These are phyloP conservation scores for Penicillium flavigenum DNA, from an alignment of 495 filamentous ascomycete genomes.

Conservation along the genomic window DNA sequence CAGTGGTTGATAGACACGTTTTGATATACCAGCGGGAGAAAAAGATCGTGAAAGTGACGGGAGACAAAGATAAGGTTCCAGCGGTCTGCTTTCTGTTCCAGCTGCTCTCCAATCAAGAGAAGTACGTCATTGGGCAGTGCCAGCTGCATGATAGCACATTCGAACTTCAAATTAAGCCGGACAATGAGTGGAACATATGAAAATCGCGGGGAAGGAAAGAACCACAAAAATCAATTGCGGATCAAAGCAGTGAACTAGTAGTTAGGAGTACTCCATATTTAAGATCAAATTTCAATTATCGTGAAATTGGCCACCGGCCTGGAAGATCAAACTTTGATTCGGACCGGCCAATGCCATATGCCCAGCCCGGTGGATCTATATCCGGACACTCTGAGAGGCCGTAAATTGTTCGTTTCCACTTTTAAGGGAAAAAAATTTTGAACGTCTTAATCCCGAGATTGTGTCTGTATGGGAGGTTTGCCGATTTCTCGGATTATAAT, in stretches of 20 bases:
- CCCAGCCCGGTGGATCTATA: slow-evolving; percentile 1
- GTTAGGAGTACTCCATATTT: neutral
- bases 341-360: slow-evolving; percentile 4
- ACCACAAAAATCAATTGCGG: neutral
- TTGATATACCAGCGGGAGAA: slow-evolving; percentile 30
- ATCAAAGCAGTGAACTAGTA: neutral
- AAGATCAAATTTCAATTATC: neutral
- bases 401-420: neutral
- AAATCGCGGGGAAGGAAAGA: neutral
- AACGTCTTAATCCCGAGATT: no score
- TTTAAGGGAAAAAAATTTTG: neutral
- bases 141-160: neutral
- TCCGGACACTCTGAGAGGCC: neutral
- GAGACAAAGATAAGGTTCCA: slow-evolving; percentile 36
- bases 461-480: neutral
- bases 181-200: neutral
- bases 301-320: slow-evolving; percentile 1
- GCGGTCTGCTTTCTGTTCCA: slow-evolving; percentile 30
- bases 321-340: slow-evolving; percentile 10
- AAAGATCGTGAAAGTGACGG: slow-evolving; percentile 33
- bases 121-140: slow-evolving; percentile 35
- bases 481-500: neutral
- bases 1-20: slow-evolving; percentile 22
- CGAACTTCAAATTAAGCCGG: neutral
- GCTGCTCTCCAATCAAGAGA: slow-evolving; percentile 31